These are phyloP conservation scores for Penicillium sp. DNA, from an alignment of 2,329 filamentous ascomycete genomes.

Conservation along the genomic window DNA sequence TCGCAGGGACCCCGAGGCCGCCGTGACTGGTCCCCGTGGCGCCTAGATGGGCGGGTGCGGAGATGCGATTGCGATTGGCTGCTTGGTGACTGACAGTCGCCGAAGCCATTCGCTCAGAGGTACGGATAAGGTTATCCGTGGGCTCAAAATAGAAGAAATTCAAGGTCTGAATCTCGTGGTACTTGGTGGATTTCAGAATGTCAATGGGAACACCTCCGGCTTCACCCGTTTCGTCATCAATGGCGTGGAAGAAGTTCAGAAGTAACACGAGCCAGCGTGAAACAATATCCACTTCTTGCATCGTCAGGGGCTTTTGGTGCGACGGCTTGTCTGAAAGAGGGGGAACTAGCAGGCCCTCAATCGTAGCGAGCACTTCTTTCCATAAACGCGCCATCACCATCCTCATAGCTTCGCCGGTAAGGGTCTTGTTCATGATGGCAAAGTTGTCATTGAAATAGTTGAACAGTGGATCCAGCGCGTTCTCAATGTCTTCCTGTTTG, in stretches of 20 bases:
- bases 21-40: constrained; percentile 45
- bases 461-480: constrained; percentile 79
- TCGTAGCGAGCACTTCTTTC: constrained; percentile 93
- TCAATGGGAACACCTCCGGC: constrained; percentile 85
- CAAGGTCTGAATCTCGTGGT: constrained; percentile 91
- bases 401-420: constrained; percentile 94
- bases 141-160: constrained; percentile 99
- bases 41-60: constrained; percentile 60
- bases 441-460: constrained; percentile 98
- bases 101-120: constrained; percentile 93
- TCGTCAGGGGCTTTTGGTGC: constrained; percentile 74
- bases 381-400: constrained; percentile 97
- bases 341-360: constrained; percentile 86
- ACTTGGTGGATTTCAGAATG: constrained; percentile 94
- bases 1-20: constrained; percentile 48
- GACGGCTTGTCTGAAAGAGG: constrained; percentile 94
- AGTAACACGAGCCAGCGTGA: constrained; percentile 91
- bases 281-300: constrained; percentile 89
- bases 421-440: constrained; percentile 94
- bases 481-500: constrained; percentile 71
- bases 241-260: constrained; percentile 91
- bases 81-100: constrained; percentile 78
- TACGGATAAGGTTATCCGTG: constrained; percentile 85
- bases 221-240: constrained; percentile 78
- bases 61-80: constrained; percentile 64